Conservation (phyloP, 129 eudicot genomes). For the Helianthus annuus region DNA sequence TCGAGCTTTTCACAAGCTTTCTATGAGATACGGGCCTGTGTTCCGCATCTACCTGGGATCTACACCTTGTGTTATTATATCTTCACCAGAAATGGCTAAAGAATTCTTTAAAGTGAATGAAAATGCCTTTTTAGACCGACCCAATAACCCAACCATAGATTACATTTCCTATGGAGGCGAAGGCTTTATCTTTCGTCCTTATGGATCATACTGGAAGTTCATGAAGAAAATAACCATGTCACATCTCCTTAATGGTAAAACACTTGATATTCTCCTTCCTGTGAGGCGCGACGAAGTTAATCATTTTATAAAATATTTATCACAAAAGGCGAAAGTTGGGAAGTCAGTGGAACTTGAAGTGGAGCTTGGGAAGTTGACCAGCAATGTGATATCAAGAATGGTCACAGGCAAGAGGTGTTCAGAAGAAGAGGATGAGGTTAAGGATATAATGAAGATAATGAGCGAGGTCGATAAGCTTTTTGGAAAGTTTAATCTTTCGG, state of each 20-base stretch:
- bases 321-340: not conserved
- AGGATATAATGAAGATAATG: not conserved
- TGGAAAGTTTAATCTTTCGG: not conserved
- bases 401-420: not conserved
- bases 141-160: not conserved
- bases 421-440: not conserved
- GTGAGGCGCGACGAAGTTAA: not conserved
- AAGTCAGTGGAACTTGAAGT: not conserved
- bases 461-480: not conserved
- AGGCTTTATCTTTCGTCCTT: slow-evolving; percentile 3
- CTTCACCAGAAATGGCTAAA: not conserved
- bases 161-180: not conserved
- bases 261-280: not conserved
- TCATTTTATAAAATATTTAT: not conserved
- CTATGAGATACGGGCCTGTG: not conserved
- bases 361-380: not conserved
- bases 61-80: slow-evolving; percentile 1
- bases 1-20: not conserved
- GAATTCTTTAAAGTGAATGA: not conserved
- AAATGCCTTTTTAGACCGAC: not conserved
- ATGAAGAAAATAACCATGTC: not conserved
- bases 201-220: not conserved
- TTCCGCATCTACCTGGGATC: not conserved
- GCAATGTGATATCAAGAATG: slow-evolving; percentile 1
- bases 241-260: not conserved